Evolutionary conservation across 2,329 filamentous ascomycete genomes (phyloP).

Genomic region (Dothidotthia symphoricarpi): DNA sequence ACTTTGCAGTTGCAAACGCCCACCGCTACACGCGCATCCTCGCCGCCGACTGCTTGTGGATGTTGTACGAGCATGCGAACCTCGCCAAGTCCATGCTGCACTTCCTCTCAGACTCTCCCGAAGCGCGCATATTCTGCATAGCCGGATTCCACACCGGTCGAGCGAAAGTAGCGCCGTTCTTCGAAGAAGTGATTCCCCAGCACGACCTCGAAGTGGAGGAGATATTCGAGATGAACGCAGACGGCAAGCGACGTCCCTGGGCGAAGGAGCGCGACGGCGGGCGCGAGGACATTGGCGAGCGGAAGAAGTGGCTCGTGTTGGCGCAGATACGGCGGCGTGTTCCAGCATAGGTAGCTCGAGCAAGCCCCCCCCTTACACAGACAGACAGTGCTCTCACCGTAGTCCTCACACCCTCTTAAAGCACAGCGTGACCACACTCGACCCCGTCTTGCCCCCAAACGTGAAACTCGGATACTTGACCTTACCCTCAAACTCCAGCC

Average conservation of each 20-base stretch:
- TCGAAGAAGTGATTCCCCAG: constrained; percentile 52
- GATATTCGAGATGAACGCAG: constrained; percentile 68
- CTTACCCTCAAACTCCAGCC: constrained; percentile 62
- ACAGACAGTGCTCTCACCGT: too few relatives aligned
- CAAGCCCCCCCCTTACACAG: background rate
- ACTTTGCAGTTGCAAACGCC: constrained; percentile 41
- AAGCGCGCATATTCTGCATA: constrained; percentile 61
- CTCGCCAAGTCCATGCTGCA: constrained; percentile 61
- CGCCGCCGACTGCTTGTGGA: constrained; percentile 74
- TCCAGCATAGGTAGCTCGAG: background rate
- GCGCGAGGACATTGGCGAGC: constrained; percentile 58
- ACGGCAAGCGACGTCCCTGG: constrained; percentile 64
- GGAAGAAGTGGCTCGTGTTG: constrained; percentile 71
- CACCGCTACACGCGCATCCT: constrained; percentile 60
- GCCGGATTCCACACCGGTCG: constrained; percentile 72
- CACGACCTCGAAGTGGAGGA: constrained; percentile 58
- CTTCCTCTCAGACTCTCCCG: constrained; percentile 53
- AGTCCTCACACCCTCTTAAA: constrained; percentile 57
- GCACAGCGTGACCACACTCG: constrained; percentile 83
- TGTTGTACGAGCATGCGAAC: constrained; percentile 69
- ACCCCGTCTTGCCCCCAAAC: constrained; percentile 85
- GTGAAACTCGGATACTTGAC: constrained; percentile 83
- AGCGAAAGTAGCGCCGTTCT: constrained; percentile 64
- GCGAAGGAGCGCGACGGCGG: constrained; percentile 55
- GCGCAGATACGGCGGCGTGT: constrained; percentile 38